Conservation (phyloP, 768 basidiomycete species). For the Pleurotus ostreatus region DNA sequence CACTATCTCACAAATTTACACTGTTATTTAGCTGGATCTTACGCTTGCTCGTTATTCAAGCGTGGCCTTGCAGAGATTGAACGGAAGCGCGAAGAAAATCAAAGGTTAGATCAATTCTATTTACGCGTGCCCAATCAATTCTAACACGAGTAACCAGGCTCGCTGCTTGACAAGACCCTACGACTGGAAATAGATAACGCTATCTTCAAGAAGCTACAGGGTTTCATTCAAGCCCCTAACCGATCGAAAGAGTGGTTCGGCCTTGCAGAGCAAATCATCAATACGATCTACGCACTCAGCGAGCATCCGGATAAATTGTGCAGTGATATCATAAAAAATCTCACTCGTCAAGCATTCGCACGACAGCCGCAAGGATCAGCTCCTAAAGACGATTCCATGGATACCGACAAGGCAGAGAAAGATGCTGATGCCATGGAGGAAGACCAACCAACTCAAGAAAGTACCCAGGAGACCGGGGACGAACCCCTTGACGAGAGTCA, state of each 20-base stretch:
- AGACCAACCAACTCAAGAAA: conserved; percentile 36
- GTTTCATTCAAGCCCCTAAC: conserved; percentile 76
- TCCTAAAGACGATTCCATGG: conserved; percentile 13
- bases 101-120: conserved; percentile 58
- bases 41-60: conserved; percentile 92
- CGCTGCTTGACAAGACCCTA: conserved; percentile 79
- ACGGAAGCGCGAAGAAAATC: conserved; percentile 94
- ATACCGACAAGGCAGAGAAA: conserved; percentile 18
- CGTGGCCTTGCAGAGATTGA: conserved; percentile 86
- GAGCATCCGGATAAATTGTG: conserved; percentile 90
- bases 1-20: background rate
- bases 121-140: background rate
- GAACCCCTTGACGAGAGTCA: conserved; percentile 18
- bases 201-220: conserved; percentile 80
- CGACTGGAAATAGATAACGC: conserved; percentile 84
- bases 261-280: conserved; percentile 94
- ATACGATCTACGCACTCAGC: conserved; percentile 91
- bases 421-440: conserved; percentile 55
- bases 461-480: conserved; percentile 22
- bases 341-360: conserved; percentile 71
- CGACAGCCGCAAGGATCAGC: conserved; percentile 17
- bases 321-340: conserved; percentile 72
- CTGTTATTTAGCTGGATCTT: conserved; percentile 62
- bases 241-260: conserved; percentile 94
- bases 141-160: conserved; percentile 46